phyloP scores from a whole-genome alignment of 1,284 basidiomycete species.

The Fomitopsis schrenkii region DNA sequence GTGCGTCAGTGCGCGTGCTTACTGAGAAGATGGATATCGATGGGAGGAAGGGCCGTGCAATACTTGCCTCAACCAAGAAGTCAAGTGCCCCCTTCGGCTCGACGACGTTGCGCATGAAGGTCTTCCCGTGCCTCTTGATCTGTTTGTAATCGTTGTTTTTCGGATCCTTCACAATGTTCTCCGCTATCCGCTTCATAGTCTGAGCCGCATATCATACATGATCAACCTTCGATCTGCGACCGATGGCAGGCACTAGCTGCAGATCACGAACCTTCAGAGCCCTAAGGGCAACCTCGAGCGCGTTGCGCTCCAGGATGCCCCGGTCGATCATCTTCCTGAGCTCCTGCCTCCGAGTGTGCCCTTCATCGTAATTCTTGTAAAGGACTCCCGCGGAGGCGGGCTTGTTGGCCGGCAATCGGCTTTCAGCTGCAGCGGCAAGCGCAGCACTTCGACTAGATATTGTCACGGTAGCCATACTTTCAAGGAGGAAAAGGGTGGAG shows the following conservation, averaged over 20 bases:
- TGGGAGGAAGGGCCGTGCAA: too few relatives aligned
- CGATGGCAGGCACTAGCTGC: background rate
- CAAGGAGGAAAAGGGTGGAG: background rate
- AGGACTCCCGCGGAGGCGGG: background rate
- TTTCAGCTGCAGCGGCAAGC: background rate
- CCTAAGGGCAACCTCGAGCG: conserved; percentile 50
- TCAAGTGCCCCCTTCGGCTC: conserved; percentile 69
- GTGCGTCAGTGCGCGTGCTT: background rate
- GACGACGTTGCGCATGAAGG: conserved; percentile 57
- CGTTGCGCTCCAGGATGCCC: conserved; percentile 67
- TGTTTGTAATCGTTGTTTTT: conserved; percentile 63
- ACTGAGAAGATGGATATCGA: background rate
- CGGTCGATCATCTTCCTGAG: conserved; percentile 73
- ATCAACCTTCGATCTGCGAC: background rate
- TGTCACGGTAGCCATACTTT: background rate
- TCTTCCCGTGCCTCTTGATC: conserved; percentile 69
- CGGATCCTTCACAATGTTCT: conserved; percentile 68
- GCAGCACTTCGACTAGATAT: background rate
- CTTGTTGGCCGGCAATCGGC: background rate
- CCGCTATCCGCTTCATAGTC: conserved; percentile 65
- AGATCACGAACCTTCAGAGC: conserved; percentile 53
- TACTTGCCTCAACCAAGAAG: conserved; percentile 67
- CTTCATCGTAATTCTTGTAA: conserved; percentile 35
- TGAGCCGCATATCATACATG: conserved; percentile 22
- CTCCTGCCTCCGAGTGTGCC: conserved; percentile 60